Evolutionary conservation across 768 basidiomycete genomes (phyloP).

Genomic region (Suillus placidus): DNA sequence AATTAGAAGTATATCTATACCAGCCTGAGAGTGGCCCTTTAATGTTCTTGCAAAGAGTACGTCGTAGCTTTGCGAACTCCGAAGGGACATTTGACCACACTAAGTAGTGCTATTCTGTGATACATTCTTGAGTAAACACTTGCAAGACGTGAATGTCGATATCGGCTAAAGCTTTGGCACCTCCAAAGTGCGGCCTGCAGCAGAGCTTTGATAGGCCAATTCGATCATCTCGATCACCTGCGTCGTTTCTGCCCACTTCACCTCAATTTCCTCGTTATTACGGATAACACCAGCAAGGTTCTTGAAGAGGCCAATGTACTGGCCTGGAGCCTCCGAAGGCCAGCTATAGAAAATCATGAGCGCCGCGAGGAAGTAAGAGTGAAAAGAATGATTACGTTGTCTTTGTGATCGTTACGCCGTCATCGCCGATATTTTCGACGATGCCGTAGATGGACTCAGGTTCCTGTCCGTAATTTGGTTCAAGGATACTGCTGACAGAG

Average conservation of each 20-base stretch:
- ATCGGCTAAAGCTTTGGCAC: constrained; percentile 23
- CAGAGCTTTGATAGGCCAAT: constrained; percentile 66
- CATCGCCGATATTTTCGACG: constrained; percentile 55
- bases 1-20: too few relatives aligned
- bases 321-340: constrained; percentile 61
- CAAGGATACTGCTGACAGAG: constrained; percentile 47
- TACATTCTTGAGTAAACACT: not conserved
- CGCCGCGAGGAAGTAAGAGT: constrained; percentile 23
- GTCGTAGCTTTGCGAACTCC: not conserved
- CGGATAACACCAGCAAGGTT: constrained; percentile 69
- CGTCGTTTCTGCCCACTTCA: constrained; percentile 77
- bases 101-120: not conserved
- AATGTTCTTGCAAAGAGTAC: not conserved
- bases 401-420: constrained; percentile 39
- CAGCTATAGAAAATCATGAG: constrained; percentile 46
- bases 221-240: constrained; percentile 78
- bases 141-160: not conserved
- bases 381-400: constrained; percentile 35
- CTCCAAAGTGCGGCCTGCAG: constrained; percentile 53
- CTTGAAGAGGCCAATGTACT: constrained; percentile 62
- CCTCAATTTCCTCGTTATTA: constrained; percentile 50
- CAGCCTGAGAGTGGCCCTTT: not conserved
- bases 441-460: constrained; percentile 64
- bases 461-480: constrained; percentile 57
- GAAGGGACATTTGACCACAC: not conserved